These are phyloP conservation scores for Porodaedalea pini DNA, from an alignment of 1,284 basidiomycete genomes.

Conservation along the genomic window DNA sequence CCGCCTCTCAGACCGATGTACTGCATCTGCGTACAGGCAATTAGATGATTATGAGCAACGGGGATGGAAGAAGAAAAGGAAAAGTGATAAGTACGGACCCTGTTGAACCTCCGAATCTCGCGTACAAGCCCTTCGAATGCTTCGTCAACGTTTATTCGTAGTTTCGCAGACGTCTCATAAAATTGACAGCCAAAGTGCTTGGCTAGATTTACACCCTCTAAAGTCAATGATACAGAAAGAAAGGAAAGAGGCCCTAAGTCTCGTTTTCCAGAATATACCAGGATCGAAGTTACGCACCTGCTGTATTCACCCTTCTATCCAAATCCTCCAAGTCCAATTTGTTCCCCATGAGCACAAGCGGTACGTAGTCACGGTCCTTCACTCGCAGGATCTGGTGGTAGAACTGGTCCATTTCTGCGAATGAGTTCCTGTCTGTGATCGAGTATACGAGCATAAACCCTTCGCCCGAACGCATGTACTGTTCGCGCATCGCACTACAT, in stretches of 20 bases:
- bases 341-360: constrained; percentile 97
- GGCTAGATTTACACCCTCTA: constrained; percentile 96
- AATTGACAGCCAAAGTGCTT: constrained; percentile 96
- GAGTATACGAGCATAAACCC: constrained; percentile 99
- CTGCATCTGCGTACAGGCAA: neutral
- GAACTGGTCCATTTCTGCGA: constrained; percentile 96
- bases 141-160: constrained; percentile 97
- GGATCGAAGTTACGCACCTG: constrained; percentile 54
- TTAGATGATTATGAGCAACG: neutral
- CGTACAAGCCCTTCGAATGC: constrained; percentile 94
- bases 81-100: constrained; percentile 45
- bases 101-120: constrained; percentile 96
- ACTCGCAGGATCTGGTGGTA: constrained; percentile 96
- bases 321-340: constrained; percentile 94
- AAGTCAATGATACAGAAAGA: neutral
- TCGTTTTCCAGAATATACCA: neutral
- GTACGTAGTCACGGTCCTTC: constrained; percentile 97
- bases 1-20: neutral
- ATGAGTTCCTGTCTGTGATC: constrained; percentile 96
- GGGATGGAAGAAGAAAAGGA: neutral
- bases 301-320: constrained; percentile 94
- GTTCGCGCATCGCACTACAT: constrained; percentile 89
- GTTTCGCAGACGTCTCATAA: constrained; percentile 98
- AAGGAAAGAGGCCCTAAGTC: too few species aligned
- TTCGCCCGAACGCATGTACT: constrained; percentile 97